Percentiles rank a stretch among this genome's conserved stretches.
These are phyloP conservation scores for Diaporthe sp. DNA, from an alignment of 2,329 filamentous ascomycete genomes.

Conservation along the genomic window DNA sequence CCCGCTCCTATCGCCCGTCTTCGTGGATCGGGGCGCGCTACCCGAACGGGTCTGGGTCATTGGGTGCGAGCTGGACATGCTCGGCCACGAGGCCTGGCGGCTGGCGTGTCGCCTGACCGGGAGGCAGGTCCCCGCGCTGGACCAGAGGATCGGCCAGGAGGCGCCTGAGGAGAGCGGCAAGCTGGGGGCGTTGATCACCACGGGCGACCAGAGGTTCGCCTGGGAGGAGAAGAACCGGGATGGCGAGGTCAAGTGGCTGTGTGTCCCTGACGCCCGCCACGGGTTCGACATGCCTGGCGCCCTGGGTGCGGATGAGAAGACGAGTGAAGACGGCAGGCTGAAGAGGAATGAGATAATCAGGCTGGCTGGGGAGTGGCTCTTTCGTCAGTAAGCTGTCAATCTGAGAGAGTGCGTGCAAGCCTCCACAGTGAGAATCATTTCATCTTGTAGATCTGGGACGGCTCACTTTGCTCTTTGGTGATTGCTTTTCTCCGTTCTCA, in stretches of 20 bases:
- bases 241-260: slow-evolving; percentile 46
- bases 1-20: slow-evolving; percentile 56
- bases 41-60: slow-evolving; percentile 58
- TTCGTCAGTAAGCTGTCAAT: background rate
- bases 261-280: slow-evolving; percentile 49
- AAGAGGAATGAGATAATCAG: slow-evolving; percentile 43
- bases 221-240: slow-evolving; percentile 44
- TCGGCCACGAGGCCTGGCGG: slow-evolving; percentile 56
- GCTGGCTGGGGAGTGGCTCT: slow-evolving; percentile 36
- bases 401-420: too few species aligned
- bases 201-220: slow-evolving; percentile 47
- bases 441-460: background rate
- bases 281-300: slow-evolving; percentile 46
- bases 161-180: slow-evolving; percentile 41
- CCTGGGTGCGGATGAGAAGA: slow-evolving; percentile 41
- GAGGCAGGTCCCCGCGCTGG: slow-evolving; percentile 45
- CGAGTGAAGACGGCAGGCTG: slow-evolving; percentile 43
- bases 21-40: slow-evolving; percentile 48
- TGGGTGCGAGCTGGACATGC: slow-evolving; percentile 60
- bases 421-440: background rate
- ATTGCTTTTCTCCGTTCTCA: background rate
- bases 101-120: slow-evolving; percentile 52
- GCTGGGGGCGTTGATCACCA: slow-evolving; percentile 41
- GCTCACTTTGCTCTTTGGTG: background rate
- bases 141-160: slow-evolving; percentile 48